Base-by-base conservation (phyloP, 768 basidiomycete species). In the Lepiota brunneoincarnata region DNA sequence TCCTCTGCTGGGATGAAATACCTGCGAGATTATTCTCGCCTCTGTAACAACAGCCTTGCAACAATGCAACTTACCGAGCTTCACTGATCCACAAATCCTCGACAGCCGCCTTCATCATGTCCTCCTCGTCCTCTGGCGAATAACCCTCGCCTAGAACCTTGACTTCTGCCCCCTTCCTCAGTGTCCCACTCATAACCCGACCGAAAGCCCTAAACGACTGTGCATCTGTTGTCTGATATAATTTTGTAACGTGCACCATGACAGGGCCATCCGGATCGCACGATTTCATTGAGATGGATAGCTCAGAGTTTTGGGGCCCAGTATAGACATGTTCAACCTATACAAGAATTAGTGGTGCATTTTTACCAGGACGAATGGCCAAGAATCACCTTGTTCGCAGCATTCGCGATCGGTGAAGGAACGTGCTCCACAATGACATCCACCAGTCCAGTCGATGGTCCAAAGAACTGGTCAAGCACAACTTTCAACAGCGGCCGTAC, bases 141-240 rank as follows among this genome's bases (percentile, higher is more conserved):
- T 95, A 99, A 0, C 93, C 93, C 67, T 98, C 97, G 53, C 97
- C 97, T 6, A 99, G 76, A n/a, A 98, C 95, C 73, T 97, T 98
- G 58, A 99, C 78, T 31, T 85, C 76, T 78, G 83, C 79, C 11
- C 93, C 93, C 61, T 88, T 89, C 62, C 79, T 76, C 20, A 98
- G 70, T 0, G 95, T 97, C 17, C 97, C 97, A 61, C 92, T 93
- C 68, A 98, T 77, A 15, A 99, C 86, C 57, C 97, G 84, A 35
- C 96, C 97, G 64, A 95, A 98, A 6, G 97, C 93, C 49, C 97
- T 79, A 81, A 99, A 99, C 31, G 91, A 92, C 63, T 92, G 92
- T 6, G 97, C 97, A 63, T 99, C 97, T 4, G 92, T 90, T 2
- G 95, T 95, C 60, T 98, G 93, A 71, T 95, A 98, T 11, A 99